These are phyloP conservation scores for Zygoascus tannicola DNA, from an alignment of 805 yeast genomes.

Conservation along the genomic window DNA sequence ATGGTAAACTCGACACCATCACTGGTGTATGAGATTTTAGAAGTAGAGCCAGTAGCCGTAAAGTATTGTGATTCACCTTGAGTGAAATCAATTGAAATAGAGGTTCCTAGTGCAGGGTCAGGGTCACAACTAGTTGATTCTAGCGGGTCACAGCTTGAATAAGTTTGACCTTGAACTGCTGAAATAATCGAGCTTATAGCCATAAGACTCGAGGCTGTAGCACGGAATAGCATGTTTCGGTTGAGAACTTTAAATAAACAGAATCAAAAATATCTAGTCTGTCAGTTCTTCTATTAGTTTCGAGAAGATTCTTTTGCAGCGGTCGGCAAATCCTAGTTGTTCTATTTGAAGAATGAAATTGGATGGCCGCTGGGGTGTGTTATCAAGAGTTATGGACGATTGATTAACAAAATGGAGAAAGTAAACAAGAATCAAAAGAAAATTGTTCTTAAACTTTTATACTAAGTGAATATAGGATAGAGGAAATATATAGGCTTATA, in stretches of 20 bases:
- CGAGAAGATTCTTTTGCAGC: no score
- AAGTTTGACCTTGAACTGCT: slow-evolving; percentile 21
- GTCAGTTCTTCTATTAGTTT: no score
- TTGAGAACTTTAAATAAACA: background rate
- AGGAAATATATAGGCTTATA: no score
- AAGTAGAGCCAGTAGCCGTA: slow-evolving; percentile 28
- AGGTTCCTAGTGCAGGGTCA: slow-evolving; percentile 54
- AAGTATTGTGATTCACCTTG: slow-evolving; percentile 34
- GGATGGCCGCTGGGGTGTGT: no score
- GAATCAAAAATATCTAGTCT: no score
- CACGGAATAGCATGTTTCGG: background rate
- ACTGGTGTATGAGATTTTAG: slow-evolving; percentile 33
- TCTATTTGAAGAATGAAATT: no score
- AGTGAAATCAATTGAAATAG: slow-evolving; percentile 44
- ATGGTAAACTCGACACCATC: slow-evolving; percentile 60
- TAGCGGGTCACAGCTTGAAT: slow-evolving; percentile 39
- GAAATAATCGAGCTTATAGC: background rate
- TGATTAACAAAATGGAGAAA: no score
- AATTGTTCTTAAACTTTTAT: no score
- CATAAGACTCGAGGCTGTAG: background rate
- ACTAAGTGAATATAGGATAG: no score
- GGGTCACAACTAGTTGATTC: slow-evolving; percentile 32
- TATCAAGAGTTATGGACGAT: no score
- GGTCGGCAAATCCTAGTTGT: no score
- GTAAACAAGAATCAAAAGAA: no score